These are phyloP conservation scores for Lactarius quietus DNA, from an alignment of 768 basidiomycete genomes.

Conservation along the genomic window DNA sequence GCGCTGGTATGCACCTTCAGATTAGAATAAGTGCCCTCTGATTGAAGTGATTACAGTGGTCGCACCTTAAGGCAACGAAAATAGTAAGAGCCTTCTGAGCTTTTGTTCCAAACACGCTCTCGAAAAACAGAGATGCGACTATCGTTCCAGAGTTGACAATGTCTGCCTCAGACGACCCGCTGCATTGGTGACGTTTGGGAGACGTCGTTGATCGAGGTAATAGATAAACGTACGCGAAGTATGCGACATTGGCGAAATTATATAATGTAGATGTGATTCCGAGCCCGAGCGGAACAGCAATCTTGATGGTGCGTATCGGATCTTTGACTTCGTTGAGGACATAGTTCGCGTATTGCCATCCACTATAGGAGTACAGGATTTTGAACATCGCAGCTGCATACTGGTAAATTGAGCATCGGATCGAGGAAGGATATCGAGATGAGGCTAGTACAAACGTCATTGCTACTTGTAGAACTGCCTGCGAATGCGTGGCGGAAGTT, in stretches of 20 bases:
- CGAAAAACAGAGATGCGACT: slow-evolving; percentile 58
- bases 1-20: slow-evolving; percentile 30
- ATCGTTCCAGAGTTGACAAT: slow-evolving; percentile 49
- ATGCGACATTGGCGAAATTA: slow-evolving; percentile 54
- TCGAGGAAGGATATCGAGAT: background rate
- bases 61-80: slow-evolving; percentile 54
- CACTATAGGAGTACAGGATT: slow-evolving; percentile 45
- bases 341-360: slow-evolving; percentile 57
- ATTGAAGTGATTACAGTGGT: background rate
- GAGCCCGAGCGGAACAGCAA: slow-evolving; percentile 56
- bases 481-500: slow-evolving; percentile 58
- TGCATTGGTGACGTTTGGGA: slow-evolving; percentile 9
- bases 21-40: background rate
- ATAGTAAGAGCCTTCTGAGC: slow-evolving; percentile 55
- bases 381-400: slow-evolving; percentile 62
- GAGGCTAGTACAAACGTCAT: slow-evolving; percentile 36
- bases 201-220: background rate
- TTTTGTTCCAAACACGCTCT: slow-evolving; percentile 50
- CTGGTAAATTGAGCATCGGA: slow-evolving; percentile 30
- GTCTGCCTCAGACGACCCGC: slow-evolving; percentile 46
- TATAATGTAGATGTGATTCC: slow-evolving; percentile 52
- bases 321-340: slow-evolving; percentile 59
- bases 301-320: slow-evolving; percentile 57
- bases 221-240: slow-evolving; percentile 43
- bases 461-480: slow-evolving; percentile 50